These are phyloP conservation scores for Linum lewisii DNA, from an alignment of 345 rosid genomes.

Conservation along the genomic window DNA sequence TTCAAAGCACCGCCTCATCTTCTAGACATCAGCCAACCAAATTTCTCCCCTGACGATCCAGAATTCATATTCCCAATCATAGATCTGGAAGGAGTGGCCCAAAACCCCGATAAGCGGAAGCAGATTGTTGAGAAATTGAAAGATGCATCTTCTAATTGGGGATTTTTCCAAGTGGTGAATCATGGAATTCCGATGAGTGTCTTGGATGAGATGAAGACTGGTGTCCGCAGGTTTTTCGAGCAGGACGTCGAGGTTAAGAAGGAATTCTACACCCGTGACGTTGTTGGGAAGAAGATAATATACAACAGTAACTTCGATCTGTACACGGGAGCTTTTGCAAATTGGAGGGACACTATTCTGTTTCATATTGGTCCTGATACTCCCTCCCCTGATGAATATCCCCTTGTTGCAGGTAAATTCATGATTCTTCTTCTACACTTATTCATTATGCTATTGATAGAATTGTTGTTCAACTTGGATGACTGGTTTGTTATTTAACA, in stretches of 20 bases:
- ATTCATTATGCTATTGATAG: no score
- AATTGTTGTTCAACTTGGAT: no score
- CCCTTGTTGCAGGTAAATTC: background rate
- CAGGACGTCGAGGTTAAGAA: background rate
- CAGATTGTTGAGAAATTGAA: background rate
- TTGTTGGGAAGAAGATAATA: background rate
- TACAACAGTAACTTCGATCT: background rate
- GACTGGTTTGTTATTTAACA: no score
- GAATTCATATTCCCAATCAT: constrained; percentile 6
- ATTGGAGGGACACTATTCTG: background rate
- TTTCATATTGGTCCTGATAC: background rate
- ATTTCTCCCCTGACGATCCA: background rate
- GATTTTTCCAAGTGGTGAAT: background rate
- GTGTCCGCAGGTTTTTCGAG: background rate
- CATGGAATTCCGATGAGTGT: background rate
- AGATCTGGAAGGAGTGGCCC: constrained; percentile 3
- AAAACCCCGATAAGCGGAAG: background rate
- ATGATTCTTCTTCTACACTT: no score
- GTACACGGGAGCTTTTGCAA: background rate
- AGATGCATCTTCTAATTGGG: background rate
- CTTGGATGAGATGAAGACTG: background rate
- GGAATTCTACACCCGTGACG: background rate
- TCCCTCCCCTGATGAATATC: background rate
- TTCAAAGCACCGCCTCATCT: background rate
- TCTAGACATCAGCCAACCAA: background rate